phyloP scores from a whole-genome alignment of 129 eudicot species.

The Mikania micrantha region DNA sequence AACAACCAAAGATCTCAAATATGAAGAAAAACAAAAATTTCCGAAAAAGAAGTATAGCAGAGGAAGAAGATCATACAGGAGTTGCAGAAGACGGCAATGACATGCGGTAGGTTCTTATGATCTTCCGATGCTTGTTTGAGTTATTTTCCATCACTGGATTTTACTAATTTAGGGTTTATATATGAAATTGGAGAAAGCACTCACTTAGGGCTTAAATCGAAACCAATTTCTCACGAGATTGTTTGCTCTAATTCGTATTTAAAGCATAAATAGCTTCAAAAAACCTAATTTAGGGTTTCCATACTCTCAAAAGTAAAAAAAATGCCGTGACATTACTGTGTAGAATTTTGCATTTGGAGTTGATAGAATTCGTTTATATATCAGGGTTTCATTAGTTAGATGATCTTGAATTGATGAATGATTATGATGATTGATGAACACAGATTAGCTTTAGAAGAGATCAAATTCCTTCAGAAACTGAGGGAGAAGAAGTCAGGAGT shows the following conservation, averaged over 20 bases:
- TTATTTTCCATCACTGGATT: background rate
- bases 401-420: background rate
- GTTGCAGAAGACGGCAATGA: slow-evolving; percentile 52
- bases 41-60: slow-evolving; percentile 47
- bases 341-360: too few relatives aligned
- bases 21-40: slow-evolving; percentile 57
- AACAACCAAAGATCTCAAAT: background rate
- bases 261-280: background rate
- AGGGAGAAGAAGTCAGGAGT: slow-evolving; percentile 86
- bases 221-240: background rate
- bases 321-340: too few relatives aligned
- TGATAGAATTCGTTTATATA: too few relatives aligned
- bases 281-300: too few relatives aligned
- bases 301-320: too few relatives aligned
- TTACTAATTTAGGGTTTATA: slow-evolving; percentile 26
- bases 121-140: background rate
- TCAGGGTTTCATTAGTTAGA: background rate
- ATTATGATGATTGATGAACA: background rate
- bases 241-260: too few relatives aligned
- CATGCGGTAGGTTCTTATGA: slow-evolving; percentile 32
- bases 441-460: slow-evolving; percentile 88
- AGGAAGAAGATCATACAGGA: slow-evolving; percentile 25
- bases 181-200: background rate
- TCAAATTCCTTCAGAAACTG: slow-evolving; percentile 78
- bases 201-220: background rate